phyloP scores from a whole-genome alignment of 768 basidiomycete genomes.

The Leccinum olivaceopallidum region DNA sequence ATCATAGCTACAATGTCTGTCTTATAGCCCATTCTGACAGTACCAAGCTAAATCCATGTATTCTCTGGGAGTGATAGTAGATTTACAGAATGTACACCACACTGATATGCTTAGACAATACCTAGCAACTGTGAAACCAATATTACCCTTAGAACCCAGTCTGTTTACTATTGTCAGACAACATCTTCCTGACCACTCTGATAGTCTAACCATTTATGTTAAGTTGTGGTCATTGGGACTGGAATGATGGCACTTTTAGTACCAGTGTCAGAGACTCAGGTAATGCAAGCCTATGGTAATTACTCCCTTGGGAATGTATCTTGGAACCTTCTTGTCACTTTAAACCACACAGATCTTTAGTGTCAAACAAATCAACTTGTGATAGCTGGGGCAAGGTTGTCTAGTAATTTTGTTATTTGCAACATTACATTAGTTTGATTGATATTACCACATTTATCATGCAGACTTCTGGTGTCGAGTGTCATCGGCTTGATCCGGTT shows the following conservation, averaged over 20 bases:
- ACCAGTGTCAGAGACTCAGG: background rate
- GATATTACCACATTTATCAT: background rate
- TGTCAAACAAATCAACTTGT: background rate
- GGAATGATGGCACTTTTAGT: background rate
- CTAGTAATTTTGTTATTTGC: background rate
- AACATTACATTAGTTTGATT: background rate
- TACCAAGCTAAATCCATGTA: background rate
- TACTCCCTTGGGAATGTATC: background rate
- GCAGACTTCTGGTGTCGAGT: no score
- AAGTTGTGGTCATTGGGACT: background rate
- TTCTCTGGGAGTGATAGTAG: background rate
- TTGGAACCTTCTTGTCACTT: background rate
- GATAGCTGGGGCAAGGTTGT: background rate
- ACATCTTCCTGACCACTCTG: background rate
- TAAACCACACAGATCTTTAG: background rate
- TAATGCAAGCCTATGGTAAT: background rate
- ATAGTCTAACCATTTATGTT: background rate
- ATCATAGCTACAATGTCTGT: background rate
- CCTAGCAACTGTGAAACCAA: background rate
- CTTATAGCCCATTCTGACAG: background rate
- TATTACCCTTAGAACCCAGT: background rate
- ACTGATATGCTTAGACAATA: background rate
- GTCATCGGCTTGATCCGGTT: no score
- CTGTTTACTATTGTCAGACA: background rate
- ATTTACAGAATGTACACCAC: background rate